Evolutionary conservation across 2,329 filamentous ascomycete genomes (phyloP).

Genomic region (Colletotrichum aenigma): DNA sequence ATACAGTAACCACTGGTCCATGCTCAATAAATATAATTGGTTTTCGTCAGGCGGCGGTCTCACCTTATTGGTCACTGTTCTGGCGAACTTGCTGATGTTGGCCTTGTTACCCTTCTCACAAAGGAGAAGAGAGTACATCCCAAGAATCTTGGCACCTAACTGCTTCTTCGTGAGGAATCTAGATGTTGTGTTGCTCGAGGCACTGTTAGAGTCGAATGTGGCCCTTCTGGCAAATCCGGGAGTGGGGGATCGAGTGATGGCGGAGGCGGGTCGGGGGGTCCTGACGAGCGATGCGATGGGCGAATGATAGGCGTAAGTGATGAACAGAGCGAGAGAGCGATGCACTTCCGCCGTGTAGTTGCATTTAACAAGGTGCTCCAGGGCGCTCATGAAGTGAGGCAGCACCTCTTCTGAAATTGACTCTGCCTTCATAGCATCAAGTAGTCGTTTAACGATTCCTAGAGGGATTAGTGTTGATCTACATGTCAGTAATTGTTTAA

Average conservation of each 20-base stretch:
- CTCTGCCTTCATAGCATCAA: conserved; percentile 91
- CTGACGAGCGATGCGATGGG: conserved; percentile 52
- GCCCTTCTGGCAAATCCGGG: conserved; percentile 41
- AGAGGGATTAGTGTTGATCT: conserved; percentile 4
- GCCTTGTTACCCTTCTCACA: conserved; percentile 73
- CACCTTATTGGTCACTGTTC: conserved; percentile 94
- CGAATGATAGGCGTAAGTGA: conserved; percentile 87
- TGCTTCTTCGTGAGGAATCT: conserved; percentile 66
- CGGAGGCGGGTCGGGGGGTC: conserved; percentile 51
- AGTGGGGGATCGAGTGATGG: conserved; percentile 43
- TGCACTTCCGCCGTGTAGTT: conserved; percentile 86
- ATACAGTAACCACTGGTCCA: conserved; percentile 81
- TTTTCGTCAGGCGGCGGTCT: conserved; percentile 28
- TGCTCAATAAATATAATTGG: conserved; percentile 25
- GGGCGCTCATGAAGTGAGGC: conserved; percentile 76
- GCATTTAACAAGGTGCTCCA: conserved; percentile 79
- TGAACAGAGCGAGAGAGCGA: conserved; percentile 85
- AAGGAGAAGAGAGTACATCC: conserved; percentile 77
- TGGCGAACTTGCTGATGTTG: conserved; percentile 85
- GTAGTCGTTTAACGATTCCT: conserved; percentile 88
- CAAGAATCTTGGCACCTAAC: conserved; percentile 75
- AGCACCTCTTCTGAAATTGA: conserved; percentile 74
- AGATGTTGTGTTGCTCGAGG: conserved; percentile 31
- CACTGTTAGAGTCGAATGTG: conserved; percentile 34
- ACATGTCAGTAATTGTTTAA: neutral